Base-by-base conservation (phyloP, 331 rosid species). In the Quercus phellos region DNA sequence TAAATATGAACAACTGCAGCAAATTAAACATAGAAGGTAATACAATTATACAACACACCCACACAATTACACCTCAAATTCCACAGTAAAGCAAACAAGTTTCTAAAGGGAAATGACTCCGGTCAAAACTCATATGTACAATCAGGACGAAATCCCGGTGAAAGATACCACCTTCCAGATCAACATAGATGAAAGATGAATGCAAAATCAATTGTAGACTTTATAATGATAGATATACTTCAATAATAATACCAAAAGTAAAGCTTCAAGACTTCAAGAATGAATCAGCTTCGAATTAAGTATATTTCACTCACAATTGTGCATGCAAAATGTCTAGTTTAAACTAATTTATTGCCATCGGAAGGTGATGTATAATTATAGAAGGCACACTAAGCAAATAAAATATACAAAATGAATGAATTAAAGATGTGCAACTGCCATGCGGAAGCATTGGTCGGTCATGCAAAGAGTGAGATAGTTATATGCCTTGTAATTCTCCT, bases 1-100 rank as follows among this genome's bases (percentile, higher is more conserved):
- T 18, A 63, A 21, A 32, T 53, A 58, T 14, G 63, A 71, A 73
- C 60, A 81, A 51, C 74, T 60, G 66, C 61, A 68, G 17, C 17
- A 80, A 55, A 72, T 29, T 24, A 68, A 6, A 64, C 61, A 55
- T 60, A 21, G 50, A 55, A 72, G 35, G 3, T 26, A 9, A 38
- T 8, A 38, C 3, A 38, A 38, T 38, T 8, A 19, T 18, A 18
- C 51, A 80, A 55, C 13, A 69, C 4, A 27, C 19, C 30, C 5
- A 11, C 54, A 38, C 6, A 34, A 32, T 64, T 58, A 56, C 14
- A 58, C 22, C 64, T 58, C 64, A 1, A 9, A n/a, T 3, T 22
- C 64, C 12, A 19, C 4, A 21, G 12, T 10, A 11, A 10, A 7
- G 26, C 22, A 21, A 5, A 8, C 46, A 38, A 2, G 46, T 38